Evolutionary conservation across 305 asterid genomes (phyloP).

Genomic region (Rubia occidens): DNA sequence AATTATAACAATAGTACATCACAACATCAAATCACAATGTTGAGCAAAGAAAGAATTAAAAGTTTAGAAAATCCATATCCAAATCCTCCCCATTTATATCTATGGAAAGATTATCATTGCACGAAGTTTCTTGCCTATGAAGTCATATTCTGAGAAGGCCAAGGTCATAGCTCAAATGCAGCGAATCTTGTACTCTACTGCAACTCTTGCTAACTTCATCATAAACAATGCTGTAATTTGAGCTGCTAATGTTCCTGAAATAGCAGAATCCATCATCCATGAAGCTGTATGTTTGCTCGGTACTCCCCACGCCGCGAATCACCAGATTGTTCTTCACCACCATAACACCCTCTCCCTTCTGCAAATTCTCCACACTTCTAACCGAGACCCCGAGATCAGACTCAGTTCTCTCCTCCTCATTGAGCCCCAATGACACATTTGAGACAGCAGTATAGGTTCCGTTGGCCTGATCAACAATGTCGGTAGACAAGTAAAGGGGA

Average conservation of each 20-base stretch:
- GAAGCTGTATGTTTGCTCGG: constrained; percentile 43
- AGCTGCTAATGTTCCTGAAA: constrained; percentile 61
- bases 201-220: constrained; percentile 45
- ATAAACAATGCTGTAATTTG: constrained; percentile 56
- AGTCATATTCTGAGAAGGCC: constrained; percentile 13
- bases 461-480: constrained; percentile 36
- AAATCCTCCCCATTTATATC: background rate
- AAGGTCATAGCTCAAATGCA: constrained; percentile 2
- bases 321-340: constrained; percentile 45
- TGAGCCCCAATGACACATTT: constrained; percentile 44
- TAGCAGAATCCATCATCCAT: constrained; percentile 39
- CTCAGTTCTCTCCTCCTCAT: constrained; percentile 32
- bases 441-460: constrained; percentile 36
- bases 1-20: too few relatives aligned
- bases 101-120: background rate
- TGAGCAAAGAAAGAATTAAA: background rate
- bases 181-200: background rate
- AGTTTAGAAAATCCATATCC: background rate
- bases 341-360: constrained; percentile 47
- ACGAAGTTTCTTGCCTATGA: background rate
- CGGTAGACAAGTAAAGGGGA: constrained; percentile 30
- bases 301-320: constrained; percentile 54
- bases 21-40: background rate
- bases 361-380: constrained; percentile 39
- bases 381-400: constrained; percentile 25